Percentiles rank a stretch among this genome's conserved stretches.
Evolutionary conservation across 148 eudicot species (phyloP).

Genomic region (Vaccinium corymbosum): DNA sequence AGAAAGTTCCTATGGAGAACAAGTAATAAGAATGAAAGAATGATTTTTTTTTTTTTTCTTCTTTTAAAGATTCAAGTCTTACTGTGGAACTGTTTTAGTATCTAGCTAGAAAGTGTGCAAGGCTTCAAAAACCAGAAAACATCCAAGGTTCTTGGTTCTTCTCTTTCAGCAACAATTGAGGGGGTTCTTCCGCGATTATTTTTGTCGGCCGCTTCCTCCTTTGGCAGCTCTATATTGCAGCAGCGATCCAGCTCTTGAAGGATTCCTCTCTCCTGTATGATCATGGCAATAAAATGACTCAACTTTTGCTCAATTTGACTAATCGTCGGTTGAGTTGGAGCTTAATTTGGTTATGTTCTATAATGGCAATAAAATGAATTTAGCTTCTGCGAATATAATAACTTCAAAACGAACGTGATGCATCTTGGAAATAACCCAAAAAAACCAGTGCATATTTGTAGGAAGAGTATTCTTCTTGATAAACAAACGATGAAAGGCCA

Average conservation of each 20-base stretch:
- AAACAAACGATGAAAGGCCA: not conserved
- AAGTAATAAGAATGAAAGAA: conserved; percentile 21
- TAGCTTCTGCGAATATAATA: not conserved
- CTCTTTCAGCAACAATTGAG: conserved; percentile 40
- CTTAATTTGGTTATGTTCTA: not conserved
- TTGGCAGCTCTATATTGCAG: conserved; percentile 23
- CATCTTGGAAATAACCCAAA: not conserved
- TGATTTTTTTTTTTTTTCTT: not conserved
- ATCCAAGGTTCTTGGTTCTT: conserved; percentile 61
- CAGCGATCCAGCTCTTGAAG: conserved; percentile 45
- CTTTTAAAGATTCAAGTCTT: not conserved
- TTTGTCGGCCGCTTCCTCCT: conserved; percentile 30
- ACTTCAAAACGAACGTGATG: not conserved
- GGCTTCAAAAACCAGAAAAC: conserved; percentile 95
- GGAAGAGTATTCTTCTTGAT: not conserved
- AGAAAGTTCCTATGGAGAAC: not conserved
- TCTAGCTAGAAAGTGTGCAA: conserved; percentile 61
- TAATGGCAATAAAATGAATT: no score
- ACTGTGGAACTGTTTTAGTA: not conserved
- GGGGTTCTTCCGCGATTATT: conserved; percentile 16
- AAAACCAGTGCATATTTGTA: not conserved
- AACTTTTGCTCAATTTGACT: not conserved
- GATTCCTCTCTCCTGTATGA: conserved; percentile 52
- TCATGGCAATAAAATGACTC: not conserved
- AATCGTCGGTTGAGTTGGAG: not conserved